phyloP scores from a whole-genome alignment of 768 basidiomycete genomes.

The Termitomyces sp. region DNA sequence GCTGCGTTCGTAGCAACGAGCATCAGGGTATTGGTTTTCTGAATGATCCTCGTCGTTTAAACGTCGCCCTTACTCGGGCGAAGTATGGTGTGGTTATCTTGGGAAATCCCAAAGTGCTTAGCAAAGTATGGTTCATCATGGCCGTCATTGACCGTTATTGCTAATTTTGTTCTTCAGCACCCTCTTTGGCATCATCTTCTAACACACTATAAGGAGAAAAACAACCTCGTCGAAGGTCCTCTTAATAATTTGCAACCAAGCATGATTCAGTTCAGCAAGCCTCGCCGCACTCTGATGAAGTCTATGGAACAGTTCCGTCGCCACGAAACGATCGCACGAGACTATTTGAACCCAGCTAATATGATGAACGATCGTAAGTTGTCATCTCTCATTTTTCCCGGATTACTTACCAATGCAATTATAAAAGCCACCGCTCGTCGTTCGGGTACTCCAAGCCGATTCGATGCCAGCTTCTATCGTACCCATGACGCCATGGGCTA shows the following conservation, averaged over 20 bases:
- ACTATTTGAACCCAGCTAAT: slow-evolving; percentile 45
- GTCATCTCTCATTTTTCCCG: neutral
- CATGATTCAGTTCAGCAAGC: slow-evolving; percentile 99
- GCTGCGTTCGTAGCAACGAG: slow-evolving; percentile 97
- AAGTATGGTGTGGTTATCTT: slow-evolving; percentile 98
- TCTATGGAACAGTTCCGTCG: slow-evolving; percentile 92
- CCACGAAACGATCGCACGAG: slow-evolving; percentile 87
- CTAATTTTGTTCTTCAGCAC: slow-evolving; percentile 52
- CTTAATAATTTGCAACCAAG: slow-evolving; percentile 93
- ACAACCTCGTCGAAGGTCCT: slow-evolving; percentile 91
- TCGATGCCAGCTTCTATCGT: slow-evolving; percentile 93
- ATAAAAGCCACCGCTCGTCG: slow-evolving; percentile 45
- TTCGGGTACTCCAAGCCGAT: slow-evolving; percentile 90
- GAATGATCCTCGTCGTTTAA: slow-evolving; percentile 93
- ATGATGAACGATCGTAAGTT: slow-evolving; percentile 48
- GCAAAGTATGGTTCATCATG: slow-evolving; percentile 67
- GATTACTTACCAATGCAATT: slow-evolving; percentile 6
- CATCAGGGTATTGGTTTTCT: slow-evolving; percentile 99
- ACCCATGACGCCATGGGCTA: slow-evolving; percentile 92
- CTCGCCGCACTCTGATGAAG: slow-evolving; percentile 81
- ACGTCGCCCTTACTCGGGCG: slow-evolving; percentile 94
- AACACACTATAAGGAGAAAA: slow-evolving; percentile 97
- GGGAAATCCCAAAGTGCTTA: slow-evolving; percentile 99
- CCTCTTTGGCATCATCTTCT: slow-evolving; percentile 97
- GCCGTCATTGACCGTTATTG: slow-evolving; percentile 1